Conservation (phyloP, 371 early-diverging fungal genomes). For the Zychaea mexicana region DNA sequence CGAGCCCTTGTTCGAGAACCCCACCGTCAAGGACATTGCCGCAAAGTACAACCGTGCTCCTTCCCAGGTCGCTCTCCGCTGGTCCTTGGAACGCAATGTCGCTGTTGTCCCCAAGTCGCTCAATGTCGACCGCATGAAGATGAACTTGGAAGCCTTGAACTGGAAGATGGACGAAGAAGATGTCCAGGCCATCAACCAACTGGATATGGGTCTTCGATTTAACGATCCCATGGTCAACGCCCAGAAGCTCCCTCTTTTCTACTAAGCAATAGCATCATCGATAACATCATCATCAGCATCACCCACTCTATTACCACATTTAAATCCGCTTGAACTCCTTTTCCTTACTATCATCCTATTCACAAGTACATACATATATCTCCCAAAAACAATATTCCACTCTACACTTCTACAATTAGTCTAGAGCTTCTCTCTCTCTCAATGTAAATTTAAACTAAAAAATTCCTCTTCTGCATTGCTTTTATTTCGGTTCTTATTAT, state of each 20-base stretch:
- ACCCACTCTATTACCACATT: no score
- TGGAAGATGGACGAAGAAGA: conserved; percentile 37
- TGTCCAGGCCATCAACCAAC: conserved; percentile 26
- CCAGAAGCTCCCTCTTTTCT: conserved; percentile 26
- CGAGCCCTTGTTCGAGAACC: conserved; percentile 33
- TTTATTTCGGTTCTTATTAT: no score
- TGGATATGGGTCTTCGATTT: conserved; percentile 32
- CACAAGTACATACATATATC: no score
- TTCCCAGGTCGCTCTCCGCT: conserved; percentile 59
- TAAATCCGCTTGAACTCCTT: no score
- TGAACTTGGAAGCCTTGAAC: conserved; percentile 33
- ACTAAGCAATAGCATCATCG: no score
- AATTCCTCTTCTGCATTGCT: no score
- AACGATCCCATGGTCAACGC: conserved; percentile 18
- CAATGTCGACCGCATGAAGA: conserved; percentile 50
- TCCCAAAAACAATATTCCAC: no score
- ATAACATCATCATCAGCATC: no score
- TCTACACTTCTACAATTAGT: no score
- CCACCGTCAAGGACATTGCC: conserved; percentile 43
- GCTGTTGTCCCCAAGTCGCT: conserved; percentile 73
- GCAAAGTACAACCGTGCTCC: conserved; percentile 33
- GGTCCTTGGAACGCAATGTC: conserved; percentile 58
- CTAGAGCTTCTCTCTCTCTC: no score
- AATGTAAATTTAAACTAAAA: no score
- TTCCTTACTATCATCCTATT: no score